phyloP scores from a whole-genome alignment of 352 stramenopile genomes.

The Phytophthora lateralis region DNA sequence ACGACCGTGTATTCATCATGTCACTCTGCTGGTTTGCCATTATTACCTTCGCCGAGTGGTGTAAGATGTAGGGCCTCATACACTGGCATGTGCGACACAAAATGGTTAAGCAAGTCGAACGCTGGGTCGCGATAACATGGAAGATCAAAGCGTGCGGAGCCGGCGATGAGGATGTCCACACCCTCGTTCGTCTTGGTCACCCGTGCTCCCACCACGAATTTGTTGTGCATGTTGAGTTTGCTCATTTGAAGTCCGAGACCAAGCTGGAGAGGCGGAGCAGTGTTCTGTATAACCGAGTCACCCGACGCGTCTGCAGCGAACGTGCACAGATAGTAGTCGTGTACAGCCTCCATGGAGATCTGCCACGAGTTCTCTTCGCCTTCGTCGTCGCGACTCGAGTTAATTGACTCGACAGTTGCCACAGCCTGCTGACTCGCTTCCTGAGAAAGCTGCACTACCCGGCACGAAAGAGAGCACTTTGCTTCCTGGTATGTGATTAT shows the following conservation, averaged over 20 bases:
- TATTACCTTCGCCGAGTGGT: slow-evolving; percentile 17
- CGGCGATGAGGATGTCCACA: slow-evolving; percentile 46
- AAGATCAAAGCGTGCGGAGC: slow-evolving; percentile 44
- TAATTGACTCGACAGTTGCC: slow-evolving; percentile 56
- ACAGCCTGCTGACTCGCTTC: slow-evolving; percentile 32
- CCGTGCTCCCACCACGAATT: slow-evolving; percentile 33
- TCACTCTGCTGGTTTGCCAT: slow-evolving; percentile 14
- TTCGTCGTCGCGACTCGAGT: slow-evolving; percentile 17
- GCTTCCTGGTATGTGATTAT: slow-evolving; percentile 36
- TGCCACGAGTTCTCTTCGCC: slow-evolving; percentile 38
- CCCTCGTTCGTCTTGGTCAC: slow-evolving; percentile 29
- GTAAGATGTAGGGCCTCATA: slow-evolving; percentile 68
- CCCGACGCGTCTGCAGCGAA: slow-evolving; percentile 39
- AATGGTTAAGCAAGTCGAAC: slow-evolving; percentile 60
- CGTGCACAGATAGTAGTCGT: slow-evolving; percentile 57
- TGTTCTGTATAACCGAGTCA: slow-evolving; percentile 23
- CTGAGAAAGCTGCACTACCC: slow-evolving; percentile 42
- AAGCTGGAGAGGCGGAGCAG: slow-evolving; percentile 22
- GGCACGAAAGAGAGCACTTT: slow-evolving; percentile 36
- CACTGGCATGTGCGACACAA: slow-evolving; percentile 56
- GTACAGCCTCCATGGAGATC: slow-evolving; percentile 58
- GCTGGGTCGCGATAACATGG: slow-evolving; percentile 30
- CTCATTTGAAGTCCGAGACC: slow-evolving; percentile 37
- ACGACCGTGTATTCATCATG: slow-evolving; percentile 1
- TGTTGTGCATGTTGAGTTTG: slow-evolving; percentile 47